These are phyloP conservation scores for Colletotrichum kahawae DNA, from an alignment of 2,329 filamentous ascomycete genomes.

Conservation along the genomic window DNA sequence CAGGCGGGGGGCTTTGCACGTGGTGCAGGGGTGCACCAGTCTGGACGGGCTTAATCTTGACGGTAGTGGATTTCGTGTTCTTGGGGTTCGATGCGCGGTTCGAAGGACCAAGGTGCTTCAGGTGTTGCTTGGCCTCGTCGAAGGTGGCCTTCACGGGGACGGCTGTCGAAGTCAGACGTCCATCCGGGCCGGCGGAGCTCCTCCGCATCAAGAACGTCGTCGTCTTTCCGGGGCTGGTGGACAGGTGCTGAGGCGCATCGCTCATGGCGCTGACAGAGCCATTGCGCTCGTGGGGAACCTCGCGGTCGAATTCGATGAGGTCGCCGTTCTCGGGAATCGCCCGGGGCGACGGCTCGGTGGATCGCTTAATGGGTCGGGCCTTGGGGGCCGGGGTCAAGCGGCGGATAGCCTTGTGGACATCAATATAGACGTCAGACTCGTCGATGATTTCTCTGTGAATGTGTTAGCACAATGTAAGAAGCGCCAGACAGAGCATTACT, in stretches of 20 bases:
- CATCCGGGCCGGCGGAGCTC: conserved; percentile 60
- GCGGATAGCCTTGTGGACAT: conserved; percentile 97
- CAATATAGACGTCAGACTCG: conserved; percentile 97
- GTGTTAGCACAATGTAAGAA: background rate
- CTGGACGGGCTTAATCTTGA: conserved; percentile 70
- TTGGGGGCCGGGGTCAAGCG: conserved; percentile 86
- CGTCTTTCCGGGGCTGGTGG: conserved; percentile 52
- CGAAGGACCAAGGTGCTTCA: conserved; percentile 70
- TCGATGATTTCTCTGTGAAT: conserved; percentile 87
- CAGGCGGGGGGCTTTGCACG: conserved; percentile 13
- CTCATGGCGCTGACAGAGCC: conserved; percentile 41
- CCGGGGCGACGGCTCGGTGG: conserved; percentile 34
- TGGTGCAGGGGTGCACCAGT: conserved; percentile 42
- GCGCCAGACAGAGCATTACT: conserved; percentile 40
- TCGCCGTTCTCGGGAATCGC: conserved; percentile 6
- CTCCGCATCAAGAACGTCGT: conserved; percentile 66
- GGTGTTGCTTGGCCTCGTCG: conserved; percentile 66
- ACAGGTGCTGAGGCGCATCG: conserved; percentile 42
- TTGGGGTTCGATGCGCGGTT: conserved; percentile 70
- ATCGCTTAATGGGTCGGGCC: conserved; percentile 57
- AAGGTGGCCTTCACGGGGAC: conserved; percentile 65
- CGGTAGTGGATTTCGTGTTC: conserved; percentile 64
- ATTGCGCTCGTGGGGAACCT: conserved; percentile 31
- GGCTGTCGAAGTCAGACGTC: conserved; percentile 49
- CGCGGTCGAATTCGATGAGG: conserved; percentile 45